Evolutionary conservation across 345 rosid species (phyloP).

Genomic region (Eucalyptus albens): DNA sequence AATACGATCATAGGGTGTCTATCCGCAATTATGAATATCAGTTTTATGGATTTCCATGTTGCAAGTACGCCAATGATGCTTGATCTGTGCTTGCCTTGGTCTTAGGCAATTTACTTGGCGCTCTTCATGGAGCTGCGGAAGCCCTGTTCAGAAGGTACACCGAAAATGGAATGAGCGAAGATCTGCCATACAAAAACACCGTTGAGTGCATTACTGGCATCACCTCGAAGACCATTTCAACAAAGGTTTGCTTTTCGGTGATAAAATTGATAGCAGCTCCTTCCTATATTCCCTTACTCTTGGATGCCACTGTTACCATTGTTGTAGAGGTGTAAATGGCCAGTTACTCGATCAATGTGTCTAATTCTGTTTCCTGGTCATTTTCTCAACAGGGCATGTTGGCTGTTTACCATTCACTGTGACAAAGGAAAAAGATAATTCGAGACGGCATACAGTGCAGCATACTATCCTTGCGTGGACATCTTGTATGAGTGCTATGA

Average conservation of each 20-base stretch:
- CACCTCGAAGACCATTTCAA: constrained; percentile 63
- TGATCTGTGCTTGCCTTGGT: background rate
- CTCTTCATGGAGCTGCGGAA: constrained; percentile 76
- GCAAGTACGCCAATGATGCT: background rate
- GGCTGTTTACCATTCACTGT: constrained; percentile 66
- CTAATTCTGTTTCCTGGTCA: background rate
- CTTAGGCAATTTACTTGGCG: constrained; percentile 72
- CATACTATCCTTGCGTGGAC: constrained; percentile 74
- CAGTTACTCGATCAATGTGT: background rate
- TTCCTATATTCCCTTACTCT: background rate
- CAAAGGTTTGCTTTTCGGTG: constrained; percentile 35
- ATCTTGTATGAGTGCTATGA: constrained; percentile 80
- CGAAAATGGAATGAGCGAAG: constrained; percentile 50
- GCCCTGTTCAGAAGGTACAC: constrained; percentile 68
- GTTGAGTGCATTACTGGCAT: constrained; percentile 88
- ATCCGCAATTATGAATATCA: background rate
- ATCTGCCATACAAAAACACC: constrained; percentile 67
- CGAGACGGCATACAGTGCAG: constrained; percentile 62
- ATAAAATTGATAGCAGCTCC: background rate
- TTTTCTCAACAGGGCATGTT: constrained; percentile 49
- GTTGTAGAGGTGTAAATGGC: background rate
- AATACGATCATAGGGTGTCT: background rate
- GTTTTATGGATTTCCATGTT: background rate
- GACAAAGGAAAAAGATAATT: constrained; percentile 58
- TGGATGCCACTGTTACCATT: background rate